phyloP scores from a whole-genome alignment of 2,329 filamentous ascomycete species.

The Colletotrichum ledebouriae region DNA sequence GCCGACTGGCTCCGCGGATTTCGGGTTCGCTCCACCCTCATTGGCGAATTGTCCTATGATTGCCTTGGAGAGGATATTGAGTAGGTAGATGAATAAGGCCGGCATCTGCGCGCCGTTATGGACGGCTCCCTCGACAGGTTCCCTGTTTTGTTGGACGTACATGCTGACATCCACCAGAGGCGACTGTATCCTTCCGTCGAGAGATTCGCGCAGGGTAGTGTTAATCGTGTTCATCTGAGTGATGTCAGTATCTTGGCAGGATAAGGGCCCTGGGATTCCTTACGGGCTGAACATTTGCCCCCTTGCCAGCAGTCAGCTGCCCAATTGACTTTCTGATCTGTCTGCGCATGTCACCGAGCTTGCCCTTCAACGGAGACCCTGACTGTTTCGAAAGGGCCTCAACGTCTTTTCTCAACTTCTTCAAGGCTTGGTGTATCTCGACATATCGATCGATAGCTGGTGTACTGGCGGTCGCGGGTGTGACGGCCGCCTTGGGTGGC shows the following conservation, averaged over 20 bases:
- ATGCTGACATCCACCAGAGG: constrained; percentile 66
- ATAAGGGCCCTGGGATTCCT: constrained; percentile 43
- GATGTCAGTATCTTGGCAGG: constrained; percentile 30
- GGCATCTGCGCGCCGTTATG: constrained; percentile 70
- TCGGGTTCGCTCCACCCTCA: constrained; percentile 74
- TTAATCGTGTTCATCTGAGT: constrained; percentile 61
- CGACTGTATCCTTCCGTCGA: constrained; percentile 65
- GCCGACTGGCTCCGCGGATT: constrained; percentile 83
- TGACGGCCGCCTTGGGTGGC: constrained; percentile 26
- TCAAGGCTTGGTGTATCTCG: constrained; percentile 78
- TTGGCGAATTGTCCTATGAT: constrained; percentile 78
- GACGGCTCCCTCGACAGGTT: constrained; percentile 62
- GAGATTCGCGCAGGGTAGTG: constrained; percentile 65
- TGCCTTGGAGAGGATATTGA: constrained; percentile 82
- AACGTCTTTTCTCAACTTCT: constrained; percentile 72
- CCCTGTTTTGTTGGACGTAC: constrained; percentile 63
- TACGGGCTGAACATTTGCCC: constrained; percentile 65
- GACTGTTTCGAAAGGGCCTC: constrained; percentile 66
- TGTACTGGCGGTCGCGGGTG: constrained; percentile 14
- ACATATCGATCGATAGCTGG: constrained; percentile 59
- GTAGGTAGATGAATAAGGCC: constrained; percentile 77
- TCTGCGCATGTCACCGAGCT: constrained; percentile 79
- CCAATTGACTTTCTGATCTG: constrained; percentile 80
- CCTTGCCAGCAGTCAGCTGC: constrained; percentile 76
- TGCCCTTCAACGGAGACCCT: constrained; percentile 68